Conservation (phyloP, 371 early-diverging fungal species). For the Mucor indicus region DNA sequence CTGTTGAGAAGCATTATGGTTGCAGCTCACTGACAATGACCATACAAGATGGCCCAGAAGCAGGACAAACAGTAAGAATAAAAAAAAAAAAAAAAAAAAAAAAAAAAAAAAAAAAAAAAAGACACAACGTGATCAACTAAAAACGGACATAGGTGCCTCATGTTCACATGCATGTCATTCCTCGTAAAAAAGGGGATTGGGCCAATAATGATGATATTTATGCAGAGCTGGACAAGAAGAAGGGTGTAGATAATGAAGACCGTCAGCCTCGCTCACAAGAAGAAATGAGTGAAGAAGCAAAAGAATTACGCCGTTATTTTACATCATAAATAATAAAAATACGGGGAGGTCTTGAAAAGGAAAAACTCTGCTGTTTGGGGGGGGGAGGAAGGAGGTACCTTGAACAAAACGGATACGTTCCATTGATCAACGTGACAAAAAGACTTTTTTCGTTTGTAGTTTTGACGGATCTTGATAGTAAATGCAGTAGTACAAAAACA, state of each 20-base stretch:
- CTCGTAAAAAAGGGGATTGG: slow-evolving; percentile 81
- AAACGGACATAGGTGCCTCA: slow-evolving; percentile 70
- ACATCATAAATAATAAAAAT: slow-evolving; percentile 14
- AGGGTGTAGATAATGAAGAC: slow-evolving; percentile 69
- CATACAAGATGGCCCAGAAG: slow-evolving; percentile 76
- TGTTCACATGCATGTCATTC: slow-evolving; percentile 94
- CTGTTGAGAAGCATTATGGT: slow-evolving; percentile 71
- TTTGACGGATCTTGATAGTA: too few species aligned
- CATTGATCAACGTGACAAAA: too few species aligned
- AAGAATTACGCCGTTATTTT: slow-evolving; percentile 52
- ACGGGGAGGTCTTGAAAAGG: too few species aligned
- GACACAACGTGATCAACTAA: background rate
- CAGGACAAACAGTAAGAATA: slow-evolving; percentile 83
- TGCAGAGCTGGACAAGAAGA: slow-evolving; percentile 44
- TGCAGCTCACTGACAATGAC: slow-evolving; percentile 77
- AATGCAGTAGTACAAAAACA: too few species aligned
- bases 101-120: background rate
- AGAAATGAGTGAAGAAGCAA: slow-evolving; percentile 83
- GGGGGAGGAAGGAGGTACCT: too few species aligned
- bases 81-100: background rate
- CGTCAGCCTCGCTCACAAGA: slow-evolving; percentile 63
- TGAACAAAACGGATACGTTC: too few species aligned
- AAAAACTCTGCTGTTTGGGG: too few species aligned
- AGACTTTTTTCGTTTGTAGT: too few species aligned
- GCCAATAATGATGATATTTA: slow-evolving; percentile 90